Evolutionary conservation across 495 filamentous ascomycete species (phyloP).

Genomic region (Geopyxis carbonaria): DNA sequence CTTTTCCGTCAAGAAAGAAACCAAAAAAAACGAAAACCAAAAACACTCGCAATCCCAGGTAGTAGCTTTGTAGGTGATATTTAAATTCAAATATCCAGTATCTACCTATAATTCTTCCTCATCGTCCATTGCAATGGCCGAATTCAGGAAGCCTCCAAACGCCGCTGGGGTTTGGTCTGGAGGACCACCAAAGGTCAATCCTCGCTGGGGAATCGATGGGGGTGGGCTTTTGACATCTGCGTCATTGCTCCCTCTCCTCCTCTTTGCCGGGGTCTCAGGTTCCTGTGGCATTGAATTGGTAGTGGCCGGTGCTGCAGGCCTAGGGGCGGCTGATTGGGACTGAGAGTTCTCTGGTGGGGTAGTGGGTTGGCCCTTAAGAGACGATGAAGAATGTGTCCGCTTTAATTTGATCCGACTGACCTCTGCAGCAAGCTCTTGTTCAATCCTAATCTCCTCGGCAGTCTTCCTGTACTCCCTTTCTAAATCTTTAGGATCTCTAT

Average conservation of each 20-base stretch:
- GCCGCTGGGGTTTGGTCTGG: constrained; percentile 16
- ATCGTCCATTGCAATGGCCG: constrained; percentile 16
- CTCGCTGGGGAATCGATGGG: constrained; percentile 6
- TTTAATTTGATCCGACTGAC: constrained; percentile 93
- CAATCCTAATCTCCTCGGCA: constrained; percentile 63
- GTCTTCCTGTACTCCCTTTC: constrained; percentile 32
- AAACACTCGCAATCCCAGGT: constrained; percentile 7
- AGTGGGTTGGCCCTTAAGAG: constrained; percentile 16
- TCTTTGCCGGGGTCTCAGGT: constrained; percentile 23
- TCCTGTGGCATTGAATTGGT: constrained; percentile 6
- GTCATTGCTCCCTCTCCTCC: constrained; percentile 20
- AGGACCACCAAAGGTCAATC: constrained; percentile 19
- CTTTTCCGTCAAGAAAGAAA: constrained; percentile 12
- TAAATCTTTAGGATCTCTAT: constrained; percentile 17
- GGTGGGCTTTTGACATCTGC: constrained; percentile 20
- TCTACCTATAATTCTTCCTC: constrained; percentile 17
- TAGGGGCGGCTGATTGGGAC: not conserved
- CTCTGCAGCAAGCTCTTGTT: constrained; percentile 77
- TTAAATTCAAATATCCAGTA: constrained; percentile 1
- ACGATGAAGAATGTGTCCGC: constrained; percentile 67
- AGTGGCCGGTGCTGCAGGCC: not conserved
- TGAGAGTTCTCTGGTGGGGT: too few relatives aligned
- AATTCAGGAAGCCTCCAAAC: constrained; percentile 18
- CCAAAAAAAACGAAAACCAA: constrained; percentile 7
- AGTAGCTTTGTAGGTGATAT: not conserved